Percentiles rank a stretch among this genome's conserved stretches.
These are phyloP conservation scores for Cadophora malorum DNA, from an alignment of 2,329 filamentous ascomycete genomes.

Conservation along the genomic window DNA sequence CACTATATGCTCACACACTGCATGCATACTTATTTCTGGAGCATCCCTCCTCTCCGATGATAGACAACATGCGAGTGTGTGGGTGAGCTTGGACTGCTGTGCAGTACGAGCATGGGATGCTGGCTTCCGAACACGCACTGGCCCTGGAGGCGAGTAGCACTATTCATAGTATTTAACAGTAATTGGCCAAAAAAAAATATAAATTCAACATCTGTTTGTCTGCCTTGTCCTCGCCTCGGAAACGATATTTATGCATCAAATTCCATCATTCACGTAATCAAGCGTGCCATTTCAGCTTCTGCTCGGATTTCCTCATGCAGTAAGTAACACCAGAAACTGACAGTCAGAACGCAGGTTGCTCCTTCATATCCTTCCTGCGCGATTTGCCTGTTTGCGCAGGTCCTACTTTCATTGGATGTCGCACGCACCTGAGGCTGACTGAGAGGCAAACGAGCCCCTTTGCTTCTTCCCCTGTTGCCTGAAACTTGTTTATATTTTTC, in stretches of 20 bases:
- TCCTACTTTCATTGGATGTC: not conserved
- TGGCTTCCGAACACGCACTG: slow-evolving; percentile 26
- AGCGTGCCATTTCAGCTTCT: not conserved
- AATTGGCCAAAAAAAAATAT: slow-evolving; percentile 24
- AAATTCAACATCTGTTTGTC: not conserved
- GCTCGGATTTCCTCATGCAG: not conserved
- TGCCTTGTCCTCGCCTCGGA: not conserved
- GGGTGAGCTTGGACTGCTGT: slow-evolving; percentile 33
- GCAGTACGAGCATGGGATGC: slow-evolving; percentile 38
- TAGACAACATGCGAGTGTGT: slow-evolving; percentile 20
- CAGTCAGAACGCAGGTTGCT: slow-evolving; percentile 11
- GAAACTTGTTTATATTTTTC: not conserved
- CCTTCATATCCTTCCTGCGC: not conserved
- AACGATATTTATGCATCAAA: not conserved
- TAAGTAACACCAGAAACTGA: not conserved
- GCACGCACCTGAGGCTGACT: not conserved
- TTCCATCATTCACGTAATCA: not conserved
- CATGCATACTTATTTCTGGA: slow-evolving; percentile 14
- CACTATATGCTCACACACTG: slow-evolving; percentile 41
- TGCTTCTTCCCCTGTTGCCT: not conserved
- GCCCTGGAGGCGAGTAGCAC: slow-evolving; percentile 26
- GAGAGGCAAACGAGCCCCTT: not conserved
- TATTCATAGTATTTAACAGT: slow-evolving; percentile 38
- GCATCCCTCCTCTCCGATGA: slow-evolving; percentile 10
- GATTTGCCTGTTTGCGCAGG: not conserved